Conservation (phyloP, 306 rosid species). For the Casuarina glauca region DNA sequence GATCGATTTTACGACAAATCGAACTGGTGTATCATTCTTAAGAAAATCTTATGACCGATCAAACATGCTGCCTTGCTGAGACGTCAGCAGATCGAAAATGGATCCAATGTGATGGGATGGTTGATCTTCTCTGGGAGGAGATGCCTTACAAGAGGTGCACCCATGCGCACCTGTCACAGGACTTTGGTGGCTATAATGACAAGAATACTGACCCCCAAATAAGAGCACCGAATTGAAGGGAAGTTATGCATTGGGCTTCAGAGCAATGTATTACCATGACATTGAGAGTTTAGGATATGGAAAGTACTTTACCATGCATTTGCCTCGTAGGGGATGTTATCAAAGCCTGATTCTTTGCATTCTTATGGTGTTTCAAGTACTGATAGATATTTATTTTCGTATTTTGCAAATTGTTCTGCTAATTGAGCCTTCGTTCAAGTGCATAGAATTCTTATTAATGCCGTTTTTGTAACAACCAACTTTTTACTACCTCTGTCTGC, state of each 20-base stretch:
- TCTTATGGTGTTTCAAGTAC: too few species aligned
- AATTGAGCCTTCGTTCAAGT: too few species aligned
- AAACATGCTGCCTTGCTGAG: constrained; percentile 18
- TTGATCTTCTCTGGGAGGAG: neutral
- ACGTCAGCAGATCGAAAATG: neutral
- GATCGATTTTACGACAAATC: constrained; percentile 90
- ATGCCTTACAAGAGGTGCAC: neutral
- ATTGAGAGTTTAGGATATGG: neutral
- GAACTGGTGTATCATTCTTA: constrained; percentile 89
- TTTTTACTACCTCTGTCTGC: too few species aligned
- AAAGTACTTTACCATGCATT: neutral
- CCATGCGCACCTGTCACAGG: neutral
- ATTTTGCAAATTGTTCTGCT: too few species aligned
- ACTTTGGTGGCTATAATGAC: neutral
- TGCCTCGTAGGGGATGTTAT: neutral
- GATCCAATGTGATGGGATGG: neutral
- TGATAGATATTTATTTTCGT: too few species aligned
- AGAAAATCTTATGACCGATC: constrained; percentile 53
- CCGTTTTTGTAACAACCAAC: too few species aligned
- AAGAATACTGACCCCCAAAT: neutral
- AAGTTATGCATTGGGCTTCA: neutral
- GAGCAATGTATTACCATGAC: neutral
- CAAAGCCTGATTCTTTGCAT: neutral
- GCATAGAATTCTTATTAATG: too few species aligned
- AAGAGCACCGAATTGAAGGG: neutral